Evolutionary conservation across 2,329 filamentous ascomycete genomes (phyloP).

Genomic region (Lecanosticta acicola): DNA sequence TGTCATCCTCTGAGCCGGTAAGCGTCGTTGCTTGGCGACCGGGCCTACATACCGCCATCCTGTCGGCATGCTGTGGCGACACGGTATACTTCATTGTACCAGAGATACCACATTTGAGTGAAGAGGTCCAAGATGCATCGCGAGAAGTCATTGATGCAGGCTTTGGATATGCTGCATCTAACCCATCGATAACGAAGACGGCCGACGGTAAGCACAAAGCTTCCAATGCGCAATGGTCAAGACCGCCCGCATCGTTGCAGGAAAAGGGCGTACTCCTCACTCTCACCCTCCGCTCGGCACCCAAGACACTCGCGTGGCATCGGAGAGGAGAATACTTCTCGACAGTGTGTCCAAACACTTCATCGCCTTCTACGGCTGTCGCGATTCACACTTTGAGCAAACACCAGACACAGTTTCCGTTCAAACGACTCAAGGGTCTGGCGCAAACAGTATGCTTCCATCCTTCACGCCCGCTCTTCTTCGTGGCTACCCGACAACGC

Average conservation of each 20-base stretch:
- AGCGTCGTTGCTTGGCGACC: constrained; percentile 88
- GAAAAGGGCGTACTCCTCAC: constrained; percentile 74
- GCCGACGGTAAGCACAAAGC: constrained; percentile 58
- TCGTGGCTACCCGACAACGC: constrained; percentile 88
- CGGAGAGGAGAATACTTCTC: constrained; percentile 89
- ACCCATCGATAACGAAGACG: constrained; percentile 44
- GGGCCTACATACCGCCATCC: constrained; percentile 68
- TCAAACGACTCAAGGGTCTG: constrained; percentile 68
- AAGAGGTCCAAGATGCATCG: constrained; percentile 61
- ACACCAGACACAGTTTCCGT: constrained; percentile 90
- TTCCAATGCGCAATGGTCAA: constrained; percentile 73
- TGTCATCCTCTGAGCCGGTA: constrained; percentile 72
- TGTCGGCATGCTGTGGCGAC: constrained; percentile 80
- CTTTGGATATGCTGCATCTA: constrained; percentile 84
- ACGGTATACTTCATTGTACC: constrained; percentile 78
- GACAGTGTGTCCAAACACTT: constrained; percentile 77
- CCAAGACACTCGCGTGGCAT: constrained; percentile 93
- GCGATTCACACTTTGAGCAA: constrained; percentile 93
- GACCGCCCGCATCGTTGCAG: constrained; percentile 68
- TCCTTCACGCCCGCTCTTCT: constrained; percentile 85
- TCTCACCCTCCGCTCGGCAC: constrained; percentile 59
- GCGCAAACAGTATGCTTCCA: constrained; percentile 94
- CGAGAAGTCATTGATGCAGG: constrained; percentile 75
- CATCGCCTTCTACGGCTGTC: constrained; percentile 63
- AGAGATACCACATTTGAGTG: constrained; percentile 20